Percentiles rank a stretch among this genome's conserved stretches.
phyloP scores from a whole-genome alignment of 495 filamentous ascomycete genomes.

The Talaromyces nanjingensis region DNA sequence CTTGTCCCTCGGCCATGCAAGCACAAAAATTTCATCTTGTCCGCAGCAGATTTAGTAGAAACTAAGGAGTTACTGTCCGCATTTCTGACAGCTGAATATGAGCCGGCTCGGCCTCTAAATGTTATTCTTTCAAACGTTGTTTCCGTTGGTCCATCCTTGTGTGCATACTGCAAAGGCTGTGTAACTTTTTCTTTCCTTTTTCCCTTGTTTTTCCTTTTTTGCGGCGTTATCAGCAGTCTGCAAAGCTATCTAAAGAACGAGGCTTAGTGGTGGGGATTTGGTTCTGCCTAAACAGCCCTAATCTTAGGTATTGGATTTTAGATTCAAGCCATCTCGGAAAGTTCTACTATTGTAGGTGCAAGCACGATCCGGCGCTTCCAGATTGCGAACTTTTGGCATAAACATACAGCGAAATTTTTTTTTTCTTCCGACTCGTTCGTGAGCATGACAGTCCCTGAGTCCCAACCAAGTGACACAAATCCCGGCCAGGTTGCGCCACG shows the following conservation, averaged over 20 bases:
- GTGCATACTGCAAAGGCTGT: too few relatives aligned
- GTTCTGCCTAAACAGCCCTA: neutral
- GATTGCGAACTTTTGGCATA: neutral
- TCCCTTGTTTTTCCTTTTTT: too few relatives aligned
- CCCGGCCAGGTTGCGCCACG: neutral
- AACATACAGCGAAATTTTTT: too few relatives aligned
- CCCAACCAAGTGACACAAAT: neutral
- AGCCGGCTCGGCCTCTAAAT: neutral
- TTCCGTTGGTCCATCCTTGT: neutral
- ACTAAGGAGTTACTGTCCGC: neutral
- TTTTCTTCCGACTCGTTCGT: too few relatives aligned
- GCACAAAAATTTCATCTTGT: constrained; percentile 17
- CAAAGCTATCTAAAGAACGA: neutral
- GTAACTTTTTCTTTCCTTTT: too few relatives aligned
- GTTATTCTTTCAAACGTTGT: neutral
- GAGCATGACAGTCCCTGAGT: too few relatives aligned
- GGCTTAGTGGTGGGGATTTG: neutral
- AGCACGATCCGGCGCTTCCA: neutral
- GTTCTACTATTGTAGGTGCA: neutral
- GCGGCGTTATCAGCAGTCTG: too few relatives aligned
- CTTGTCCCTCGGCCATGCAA: constrained; percentile 17
- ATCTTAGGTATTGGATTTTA: neutral
- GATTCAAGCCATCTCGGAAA: neutral
- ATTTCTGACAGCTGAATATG: neutral
- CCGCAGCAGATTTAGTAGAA: neutral